phyloP scores from a whole-genome alignment of 352 stramenopile species.

The Phytophthora sp. region DNA sequence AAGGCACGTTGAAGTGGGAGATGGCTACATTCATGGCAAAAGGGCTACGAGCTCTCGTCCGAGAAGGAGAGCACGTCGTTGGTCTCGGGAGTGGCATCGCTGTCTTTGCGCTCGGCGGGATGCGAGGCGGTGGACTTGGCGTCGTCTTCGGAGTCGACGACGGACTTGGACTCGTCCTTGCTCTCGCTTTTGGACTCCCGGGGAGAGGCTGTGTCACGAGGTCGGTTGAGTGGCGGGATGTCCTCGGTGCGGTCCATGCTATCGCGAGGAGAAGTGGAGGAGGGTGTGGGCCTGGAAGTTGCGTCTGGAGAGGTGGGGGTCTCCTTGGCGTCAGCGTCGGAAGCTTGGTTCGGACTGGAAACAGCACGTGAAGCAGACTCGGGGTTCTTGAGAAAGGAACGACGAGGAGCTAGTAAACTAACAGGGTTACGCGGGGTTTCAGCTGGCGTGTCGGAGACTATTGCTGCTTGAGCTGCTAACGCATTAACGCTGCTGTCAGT shows the following conservation, averaged over 20 bases:
- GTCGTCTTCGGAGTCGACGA: not conserved
- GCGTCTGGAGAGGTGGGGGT: not conserved
- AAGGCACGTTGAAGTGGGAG: slow-evolving; percentile 16
- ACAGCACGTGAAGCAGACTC: not conserved
- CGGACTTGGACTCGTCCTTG: not conserved
- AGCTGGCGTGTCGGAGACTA: too few species aligned
- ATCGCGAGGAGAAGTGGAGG: not conserved
- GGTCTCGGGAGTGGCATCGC: slow-evolving; percentile 1
- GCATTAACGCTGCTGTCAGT: too few species aligned
- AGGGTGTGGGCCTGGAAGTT: not conserved
- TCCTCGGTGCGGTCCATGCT: not conserved
- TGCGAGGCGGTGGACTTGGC: not conserved
- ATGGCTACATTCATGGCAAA: too few species aligned
- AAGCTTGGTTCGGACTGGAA: not conserved
- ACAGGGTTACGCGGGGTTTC: too few species aligned
- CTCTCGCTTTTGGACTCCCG: slow-evolving; percentile 13
- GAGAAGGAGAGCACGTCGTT: slow-evolving; percentile 9
- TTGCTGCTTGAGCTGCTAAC: too few species aligned
- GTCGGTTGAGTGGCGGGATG: not conserved
- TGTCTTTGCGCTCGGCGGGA: slow-evolving; percentile 6
- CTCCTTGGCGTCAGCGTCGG: slow-evolving; percentile 2
- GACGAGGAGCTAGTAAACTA: slow-evolving; percentile 10
- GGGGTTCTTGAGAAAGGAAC: not conserved
- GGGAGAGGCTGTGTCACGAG: too few species aligned
- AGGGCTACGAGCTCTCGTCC: not conserved